Conservation (phyloP, 495 filamentous ascomycete genomes). For the Hypoxylon subgilvum region DNA sequence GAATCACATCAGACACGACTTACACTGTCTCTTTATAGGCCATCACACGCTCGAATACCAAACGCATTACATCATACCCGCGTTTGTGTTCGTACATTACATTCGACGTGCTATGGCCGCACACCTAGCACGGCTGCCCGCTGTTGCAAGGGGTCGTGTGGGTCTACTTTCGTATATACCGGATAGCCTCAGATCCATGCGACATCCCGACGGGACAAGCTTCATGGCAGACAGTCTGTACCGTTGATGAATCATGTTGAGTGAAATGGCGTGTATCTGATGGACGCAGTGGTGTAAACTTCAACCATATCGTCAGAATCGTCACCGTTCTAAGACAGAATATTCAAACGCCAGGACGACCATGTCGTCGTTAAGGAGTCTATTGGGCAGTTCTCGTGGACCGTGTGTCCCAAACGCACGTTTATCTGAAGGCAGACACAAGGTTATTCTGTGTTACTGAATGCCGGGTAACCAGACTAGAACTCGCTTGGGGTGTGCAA, state of each 20-base stretch:
- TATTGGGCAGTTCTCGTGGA: slow-evolving; percentile 12
- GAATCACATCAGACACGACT: not conserved
- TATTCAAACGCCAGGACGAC: slow-evolving; percentile 1
- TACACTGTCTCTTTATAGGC: slow-evolving; percentile 23
- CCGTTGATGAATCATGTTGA: slow-evolving; percentile 10
- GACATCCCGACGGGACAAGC: slow-evolving; percentile 28
- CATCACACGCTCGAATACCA: not conserved
- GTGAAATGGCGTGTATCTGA: slow-evolving; percentile 2
- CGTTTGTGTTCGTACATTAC: slow-evolving; percentile 1
- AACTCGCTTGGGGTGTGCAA: slow-evolving; percentile 7
- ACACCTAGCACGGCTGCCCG: slow-evolving; percentile 11
- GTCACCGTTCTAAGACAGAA: slow-evolving; percentile 28
- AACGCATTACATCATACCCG: not conserved
- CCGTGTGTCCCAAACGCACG: slow-evolving; percentile 27
- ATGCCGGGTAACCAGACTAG: not conserved
- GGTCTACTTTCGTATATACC: slow-evolving; percentile 24
- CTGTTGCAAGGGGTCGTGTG: slow-evolving; percentile 11
- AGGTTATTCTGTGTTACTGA: slow-evolving; percentile 22
- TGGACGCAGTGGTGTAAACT: slow-evolving; percentile 9
- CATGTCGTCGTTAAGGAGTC: slow-evolving; percentile 1
- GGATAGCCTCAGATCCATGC: slow-evolving; percentile 24
- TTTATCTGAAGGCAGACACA: slow-evolving; percentile 18
- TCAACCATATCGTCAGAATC: slow-evolving; percentile 14
- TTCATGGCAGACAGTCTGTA: slow-evolving; percentile 11
- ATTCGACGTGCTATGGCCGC: slow-evolving; percentile 17